Evolutionary conservation across 495 filamentous ascomycete species (phyloP).

Genomic region (Thozetella sp.): DNA sequence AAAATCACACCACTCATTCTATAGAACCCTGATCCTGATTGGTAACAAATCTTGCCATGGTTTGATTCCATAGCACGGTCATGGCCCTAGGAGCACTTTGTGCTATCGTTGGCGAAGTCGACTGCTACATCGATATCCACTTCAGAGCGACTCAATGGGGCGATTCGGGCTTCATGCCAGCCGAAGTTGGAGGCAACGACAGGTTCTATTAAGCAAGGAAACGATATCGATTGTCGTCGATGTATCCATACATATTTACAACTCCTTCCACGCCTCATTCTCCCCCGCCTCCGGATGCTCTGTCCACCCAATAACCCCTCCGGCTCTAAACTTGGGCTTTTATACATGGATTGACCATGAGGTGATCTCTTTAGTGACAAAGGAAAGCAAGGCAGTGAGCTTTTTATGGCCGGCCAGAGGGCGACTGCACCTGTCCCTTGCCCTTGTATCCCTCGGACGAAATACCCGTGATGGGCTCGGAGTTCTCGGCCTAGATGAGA

Average conservation of each 20-base stretch:
- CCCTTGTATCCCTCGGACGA: slow-evolving; percentile 79
- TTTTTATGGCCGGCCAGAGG: slow-evolving; percentile 37
- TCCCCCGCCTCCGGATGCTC: background rate
- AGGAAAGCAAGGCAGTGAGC: slow-evolving; percentile 20
- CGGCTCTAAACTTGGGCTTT: background rate
- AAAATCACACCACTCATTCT: too few relatives aligned
- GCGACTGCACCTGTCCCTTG: slow-evolving; percentile 80
- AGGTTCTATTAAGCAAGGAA: slow-evolving; percentile 10
- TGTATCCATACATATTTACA: slow-evolving; percentile 35
- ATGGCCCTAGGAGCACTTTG: too few relatives aligned
- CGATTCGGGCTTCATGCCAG: too few relatives aligned
- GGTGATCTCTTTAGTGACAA: slow-evolving; percentile 33
- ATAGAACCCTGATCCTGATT: too few relatives aligned
- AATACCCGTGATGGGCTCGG: slow-evolving; percentile 89
- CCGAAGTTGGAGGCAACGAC: too few relatives aligned
- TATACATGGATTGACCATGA: slow-evolving; percentile 2
- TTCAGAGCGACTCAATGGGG: too few relatives aligned
- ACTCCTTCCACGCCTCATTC: slow-evolving; percentile 7
- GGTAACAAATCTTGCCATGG: too few relatives aligned
- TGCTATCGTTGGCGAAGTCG: too few relatives aligned
- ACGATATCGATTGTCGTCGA: slow-evolving; percentile 20
- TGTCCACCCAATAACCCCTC: background rate
- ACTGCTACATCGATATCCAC: too few relatives aligned
- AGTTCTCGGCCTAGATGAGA: slow-evolving; percentile 67
- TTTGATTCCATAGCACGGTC: too few relatives aligned